Evolutionary conservation across 768 basidiomycete species (phyloP).

Genomic region (Suillus bovinus): DNA sequence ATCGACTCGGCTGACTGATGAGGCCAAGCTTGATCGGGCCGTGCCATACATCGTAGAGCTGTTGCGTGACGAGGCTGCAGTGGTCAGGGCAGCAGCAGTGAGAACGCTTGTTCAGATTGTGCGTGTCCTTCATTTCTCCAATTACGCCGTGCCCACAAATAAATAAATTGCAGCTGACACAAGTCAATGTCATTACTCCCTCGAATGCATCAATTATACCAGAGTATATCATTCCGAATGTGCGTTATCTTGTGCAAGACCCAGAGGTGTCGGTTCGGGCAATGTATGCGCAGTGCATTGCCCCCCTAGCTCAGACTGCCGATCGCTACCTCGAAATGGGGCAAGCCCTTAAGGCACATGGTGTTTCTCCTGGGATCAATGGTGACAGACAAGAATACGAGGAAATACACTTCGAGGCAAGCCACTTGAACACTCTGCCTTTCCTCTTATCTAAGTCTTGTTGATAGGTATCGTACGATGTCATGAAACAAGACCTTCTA

Average conservation of each 20-base stretch:
- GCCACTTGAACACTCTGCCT: slow-evolving; percentile 12
- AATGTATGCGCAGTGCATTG: slow-evolving; percentile 84
- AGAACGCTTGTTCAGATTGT: slow-evolving; percentile 84
- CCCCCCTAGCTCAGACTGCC: slow-evolving; percentile 82
- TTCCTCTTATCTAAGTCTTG: not conserved
- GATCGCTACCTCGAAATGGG: slow-evolving; percentile 91
- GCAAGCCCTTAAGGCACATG: slow-evolving; percentile 85
- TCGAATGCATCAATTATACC: slow-evolving; percentile 77
- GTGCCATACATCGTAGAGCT: slow-evolving; percentile 91
- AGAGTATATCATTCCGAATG: slow-evolving; percentile 93
- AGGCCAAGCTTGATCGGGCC: slow-evolving; percentile 92
- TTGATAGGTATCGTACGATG: slow-evolving; percentile 84
- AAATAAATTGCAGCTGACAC: slow-evolving; percentile 47
- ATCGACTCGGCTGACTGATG: slow-evolving; percentile 82
- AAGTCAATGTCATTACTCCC: slow-evolving; percentile 71
- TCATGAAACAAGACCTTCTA: slow-evolving; percentile 84
- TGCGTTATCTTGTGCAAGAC: slow-evolving; percentile 80
- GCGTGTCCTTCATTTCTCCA: slow-evolving; percentile 30
- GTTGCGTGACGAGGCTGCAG: slow-evolving; percentile 79
- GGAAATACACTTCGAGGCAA: slow-evolving; percentile 78
- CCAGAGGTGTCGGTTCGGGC: slow-evolving; percentile 80
- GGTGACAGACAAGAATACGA: slow-evolving; percentile 70
- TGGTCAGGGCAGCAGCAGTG: slow-evolving; percentile 79
- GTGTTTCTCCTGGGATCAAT: slow-evolving; percentile 45
- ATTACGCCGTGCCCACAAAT: slow-evolving; percentile 15